These are phyloP conservation scores for Kodamaea hsintzibuensis DNA, from an alignment of 805 yeast species.

Conservation along the genomic window DNA sequence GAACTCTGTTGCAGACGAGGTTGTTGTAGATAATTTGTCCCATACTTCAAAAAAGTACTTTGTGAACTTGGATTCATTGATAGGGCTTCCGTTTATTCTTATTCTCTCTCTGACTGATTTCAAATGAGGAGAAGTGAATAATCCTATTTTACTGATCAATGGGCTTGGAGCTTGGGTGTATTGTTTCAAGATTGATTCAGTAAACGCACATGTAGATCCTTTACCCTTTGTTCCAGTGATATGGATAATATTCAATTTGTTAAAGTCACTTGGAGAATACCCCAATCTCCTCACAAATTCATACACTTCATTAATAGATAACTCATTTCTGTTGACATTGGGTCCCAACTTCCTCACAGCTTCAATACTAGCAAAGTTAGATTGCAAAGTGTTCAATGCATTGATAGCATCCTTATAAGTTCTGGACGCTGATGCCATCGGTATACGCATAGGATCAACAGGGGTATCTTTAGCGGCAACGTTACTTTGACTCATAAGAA, in stretches of 20 bases:
- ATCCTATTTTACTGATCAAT: constrained; percentile 60
- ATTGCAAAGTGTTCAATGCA: constrained; percentile 83
- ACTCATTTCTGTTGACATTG: constrained; percentile 54
- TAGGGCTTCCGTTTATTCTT: constrained; percentile 82
- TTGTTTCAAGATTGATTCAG: constrained; percentile 74
- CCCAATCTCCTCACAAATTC: constrained; percentile 43
- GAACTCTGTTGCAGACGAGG: constrained; percentile 55
- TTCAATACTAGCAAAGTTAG: constrained; percentile 88
- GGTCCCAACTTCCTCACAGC: constrained; percentile 72
- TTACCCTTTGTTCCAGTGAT: constrained; percentile 98
- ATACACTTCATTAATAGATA: constrained; percentile 79
- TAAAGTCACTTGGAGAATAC: constrained; percentile 58
- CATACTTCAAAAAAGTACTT: constrained; percentile 92
- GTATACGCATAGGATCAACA: constrained; percentile 8
- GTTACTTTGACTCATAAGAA: constrained; percentile 6
- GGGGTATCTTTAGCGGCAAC: neutral
- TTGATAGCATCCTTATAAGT: constrained; percentile 70
- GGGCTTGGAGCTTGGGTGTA: constrained; percentile 33
- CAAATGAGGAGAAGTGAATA: constrained; percentile 96
- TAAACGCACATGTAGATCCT: constrained; percentile 96
- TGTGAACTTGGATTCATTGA: constrained; percentile 77
- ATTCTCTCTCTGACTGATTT: constrained; percentile 91
- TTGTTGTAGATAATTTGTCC: constrained; percentile 68
- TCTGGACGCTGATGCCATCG: constrained; percentile 13
- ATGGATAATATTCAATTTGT: constrained; percentile 78